Evolutionary conservation across 495 filamentous ascomycete genomes (phyloP).

Genomic region (Lasiosphaeria hispida): DNA sequence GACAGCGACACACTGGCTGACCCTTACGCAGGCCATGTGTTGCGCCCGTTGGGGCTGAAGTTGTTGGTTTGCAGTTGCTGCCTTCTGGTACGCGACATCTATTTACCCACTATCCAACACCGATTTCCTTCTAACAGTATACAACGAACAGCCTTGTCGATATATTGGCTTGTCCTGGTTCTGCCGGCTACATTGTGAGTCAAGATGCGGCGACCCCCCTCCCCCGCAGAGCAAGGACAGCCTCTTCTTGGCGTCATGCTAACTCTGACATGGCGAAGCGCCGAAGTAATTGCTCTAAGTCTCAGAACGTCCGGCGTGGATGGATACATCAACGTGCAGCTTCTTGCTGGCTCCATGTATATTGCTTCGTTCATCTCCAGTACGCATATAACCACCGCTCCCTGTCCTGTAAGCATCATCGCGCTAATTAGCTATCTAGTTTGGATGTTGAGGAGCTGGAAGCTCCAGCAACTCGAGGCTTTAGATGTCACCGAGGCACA

Average conservation of each 20-base stretch:
- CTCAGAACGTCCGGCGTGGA: slow-evolving; percentile 48
- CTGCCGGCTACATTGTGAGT: slow-evolving; percentile 64
- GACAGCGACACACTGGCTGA: neutral
- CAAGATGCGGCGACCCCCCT: neutral
- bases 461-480: slow-evolving; percentile 38
- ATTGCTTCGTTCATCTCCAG: slow-evolving; percentile 39
- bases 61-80: slow-evolving; percentile 69
- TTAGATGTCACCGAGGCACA: slow-evolving; percentile 29
- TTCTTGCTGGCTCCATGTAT: slow-evolving; percentile 40
- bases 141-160: slow-evolving; percentile 51
- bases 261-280: slow-evolving; percentile 23
- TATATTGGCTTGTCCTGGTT: slow-evolving; percentile 74
- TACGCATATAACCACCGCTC: slow-evolving; percentile 16
- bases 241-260: neutral
- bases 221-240: too few species aligned
- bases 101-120: neutral
- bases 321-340: slow-evolving; percentile 43
- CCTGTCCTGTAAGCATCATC: neutral
- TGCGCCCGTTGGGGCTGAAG: slow-evolving; percentile 72
- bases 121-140: neutral
- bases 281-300: slow-evolving; percentile 72
- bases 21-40: slow-evolving; percentile 23
- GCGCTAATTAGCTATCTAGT: slow-evolving; percentile 17
- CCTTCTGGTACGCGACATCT: slow-evolving; percentile 50
- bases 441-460: slow-evolving; percentile 46